phyloP scores from a whole-genome alignment of 2,329 filamentous ascomycete species.

The Alternaria triticimaculans region DNA sequence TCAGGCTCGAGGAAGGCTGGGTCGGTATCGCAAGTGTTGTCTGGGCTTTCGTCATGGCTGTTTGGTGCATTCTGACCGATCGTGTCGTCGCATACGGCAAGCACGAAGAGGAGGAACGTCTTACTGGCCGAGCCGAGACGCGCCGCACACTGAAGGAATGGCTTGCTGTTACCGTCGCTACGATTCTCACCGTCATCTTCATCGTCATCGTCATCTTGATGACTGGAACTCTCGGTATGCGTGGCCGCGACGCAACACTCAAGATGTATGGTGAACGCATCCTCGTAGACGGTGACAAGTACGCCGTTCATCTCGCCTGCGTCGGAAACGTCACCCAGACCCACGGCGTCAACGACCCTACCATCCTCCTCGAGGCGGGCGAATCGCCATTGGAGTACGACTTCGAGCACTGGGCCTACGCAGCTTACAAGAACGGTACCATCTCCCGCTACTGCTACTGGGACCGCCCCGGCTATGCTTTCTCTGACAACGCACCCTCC shows the following conservation, averaged over 20 bases:
- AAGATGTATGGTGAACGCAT: constrained; percentile 75
- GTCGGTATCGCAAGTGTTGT: constrained; percentile 84
- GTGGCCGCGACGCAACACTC: constrained; percentile 78
- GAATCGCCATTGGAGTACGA: constrained; percentile 79
- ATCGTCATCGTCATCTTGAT: constrained; percentile 74
- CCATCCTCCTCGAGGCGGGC: constrained; percentile 84
- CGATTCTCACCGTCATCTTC: constrained; percentile 72
- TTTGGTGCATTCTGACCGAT: constrained; percentile 82
- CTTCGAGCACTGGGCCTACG: constrained; percentile 79
- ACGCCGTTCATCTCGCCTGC: constrained; percentile 86
- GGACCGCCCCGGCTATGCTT: constrained; percentile 88
- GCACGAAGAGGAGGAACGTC: constrained; percentile 85
- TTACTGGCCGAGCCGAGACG: constrained; percentile 88
- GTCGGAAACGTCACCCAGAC: constrained; percentile 70
- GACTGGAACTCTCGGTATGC: constrained; percentile 79
- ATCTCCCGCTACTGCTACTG: constrained; percentile 94
- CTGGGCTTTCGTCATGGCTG: constrained; percentile 80
- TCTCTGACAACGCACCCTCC: constrained; percentile 90
- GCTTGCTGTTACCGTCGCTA: constrained; percentile 78
- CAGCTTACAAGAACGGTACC: constrained; percentile 77
- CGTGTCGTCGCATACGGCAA: constrained; percentile 90
- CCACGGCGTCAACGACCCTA: constrained; percentile 68
- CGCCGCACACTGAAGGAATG: constrained; percentile 83
- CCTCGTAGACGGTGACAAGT: constrained; percentile 83
- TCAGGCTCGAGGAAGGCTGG: constrained; percentile 87